Conservation (phyloP, 306 rosid species). For the Cicer bijugum region DNA sequence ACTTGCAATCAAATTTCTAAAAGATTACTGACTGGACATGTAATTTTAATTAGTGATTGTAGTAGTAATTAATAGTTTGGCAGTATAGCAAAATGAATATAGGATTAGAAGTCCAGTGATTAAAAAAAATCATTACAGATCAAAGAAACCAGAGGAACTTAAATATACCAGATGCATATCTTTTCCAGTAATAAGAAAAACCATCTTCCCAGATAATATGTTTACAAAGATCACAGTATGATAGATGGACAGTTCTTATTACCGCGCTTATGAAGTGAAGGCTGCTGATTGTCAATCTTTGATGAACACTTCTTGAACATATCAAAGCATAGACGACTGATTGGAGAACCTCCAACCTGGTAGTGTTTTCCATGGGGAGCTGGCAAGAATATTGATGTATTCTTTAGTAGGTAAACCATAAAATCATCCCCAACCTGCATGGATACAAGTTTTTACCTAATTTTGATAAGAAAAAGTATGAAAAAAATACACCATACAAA, state of each 20-base stretch:
- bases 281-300: constrained; percentile 43
- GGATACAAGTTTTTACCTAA: constrained; percentile 25
- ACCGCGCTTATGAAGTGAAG: constrained; percentile 50
- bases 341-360: constrained; percentile 77
- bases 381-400: constrained; percentile 65
- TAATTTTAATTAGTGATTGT: constrained; percentile 31
- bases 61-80: constrained; percentile 15
- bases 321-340: constrained; percentile 51
- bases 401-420: constrained; percentile 42
- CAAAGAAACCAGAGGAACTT: constrained; percentile 24
- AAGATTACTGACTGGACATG: constrained; percentile 15
- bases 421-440: constrained; percentile 59
- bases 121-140: constrained; percentile 4
- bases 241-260: constrained; percentile 35
- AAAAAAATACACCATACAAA: not conserved
- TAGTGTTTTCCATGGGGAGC: constrained; percentile 52
- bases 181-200: constrained; percentile 7
- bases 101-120: constrained; percentile 29
- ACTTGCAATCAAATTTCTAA: constrained; percentile 20
- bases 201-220: not conserved
- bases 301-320: constrained; percentile 37
- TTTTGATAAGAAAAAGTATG: constrained; percentile 18
- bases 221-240: constrained; percentile 18
- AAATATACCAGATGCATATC: constrained; percentile 18
- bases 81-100: constrained; percentile 25